Percentiles rank a stretch among this genome's conserved stretches.
These are phyloP conservation scores for Alternaria sp. DNA, from an alignment of 2,329 filamentous ascomycete species.

Conservation along the genomic window DNA sequence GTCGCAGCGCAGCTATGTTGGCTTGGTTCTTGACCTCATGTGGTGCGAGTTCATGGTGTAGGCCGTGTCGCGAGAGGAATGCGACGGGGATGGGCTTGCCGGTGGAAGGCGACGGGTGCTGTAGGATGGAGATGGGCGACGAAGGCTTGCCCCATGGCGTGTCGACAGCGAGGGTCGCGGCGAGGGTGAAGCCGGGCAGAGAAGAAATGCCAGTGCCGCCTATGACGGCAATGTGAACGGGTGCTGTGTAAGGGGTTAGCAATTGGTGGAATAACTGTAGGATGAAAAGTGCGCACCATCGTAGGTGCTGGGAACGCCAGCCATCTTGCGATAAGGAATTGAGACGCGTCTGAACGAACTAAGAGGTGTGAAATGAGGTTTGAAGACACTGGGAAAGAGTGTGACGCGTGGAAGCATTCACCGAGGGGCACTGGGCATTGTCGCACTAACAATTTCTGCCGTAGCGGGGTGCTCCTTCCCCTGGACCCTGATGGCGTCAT, in stretches of 20 bases:
- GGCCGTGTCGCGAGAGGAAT: constrained; percentile 91
- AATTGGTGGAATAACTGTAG: not conserved
- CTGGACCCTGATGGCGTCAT: constrained; percentile 37
- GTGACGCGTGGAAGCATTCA: constrained; percentile 32
- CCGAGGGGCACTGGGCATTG: constrained; percentile 13
- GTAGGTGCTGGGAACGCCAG: constrained; percentile 46
- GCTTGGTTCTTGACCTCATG: constrained; percentile 94
- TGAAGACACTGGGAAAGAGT: constrained; percentile 2
- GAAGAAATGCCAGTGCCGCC: constrained; percentile 87
- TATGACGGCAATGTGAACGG: constrained; percentile 61
- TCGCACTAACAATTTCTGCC: constrained; percentile 33
- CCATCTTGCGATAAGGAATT: constrained; percentile 45
- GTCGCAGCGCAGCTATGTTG: constrained; percentile 96
- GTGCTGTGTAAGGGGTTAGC: constrained; percentile 47
- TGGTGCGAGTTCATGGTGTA: constrained; percentile 86
- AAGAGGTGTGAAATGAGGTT: not conserved
- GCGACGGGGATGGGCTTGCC: constrained; percentile 72
- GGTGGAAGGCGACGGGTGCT: constrained; percentile 78
- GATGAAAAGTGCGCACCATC: constrained; percentile 33
- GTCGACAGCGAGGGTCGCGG: constrained; percentile 75
- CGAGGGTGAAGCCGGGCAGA: constrained; percentile 84
- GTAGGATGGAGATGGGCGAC: constrained; percentile 82
- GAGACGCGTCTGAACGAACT: constrained; percentile 27
- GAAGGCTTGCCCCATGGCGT: constrained; percentile 91
- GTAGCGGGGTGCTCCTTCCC: constrained; percentile 32